phyloP scores from a whole-genome alignment of 352 stramenopile species.

The Phytophthora rubi region DNA sequence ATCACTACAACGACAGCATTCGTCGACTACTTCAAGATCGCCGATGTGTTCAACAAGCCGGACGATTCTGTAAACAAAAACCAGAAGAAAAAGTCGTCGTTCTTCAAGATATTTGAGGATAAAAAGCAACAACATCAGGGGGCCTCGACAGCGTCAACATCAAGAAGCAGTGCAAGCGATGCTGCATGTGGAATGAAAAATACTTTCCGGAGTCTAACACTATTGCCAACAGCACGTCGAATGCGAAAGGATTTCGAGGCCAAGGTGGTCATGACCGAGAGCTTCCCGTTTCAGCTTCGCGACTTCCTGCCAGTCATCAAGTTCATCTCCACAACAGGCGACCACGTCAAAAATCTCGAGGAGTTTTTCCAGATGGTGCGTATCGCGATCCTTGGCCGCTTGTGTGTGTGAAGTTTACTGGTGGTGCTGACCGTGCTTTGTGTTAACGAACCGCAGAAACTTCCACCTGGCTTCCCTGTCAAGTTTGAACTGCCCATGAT shows the following conservation, averaged over 20 bases:
- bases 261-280: slow-evolving; percentile 80
- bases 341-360: slow-evolving; percentile 81
- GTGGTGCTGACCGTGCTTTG: slow-evolving; percentile 6
- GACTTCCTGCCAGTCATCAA: slow-evolving; percentile 83
- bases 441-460: slow-evolving; percentile 49
- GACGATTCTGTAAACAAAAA: slow-evolving; percentile 23
- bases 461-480: slow-evolving; percentile 80
- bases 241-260: slow-evolving; percentile 78
- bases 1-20: slow-evolving; percentile 73
- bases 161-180: neutral
- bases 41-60: slow-evolving; percentile 1
- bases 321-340: slow-evolving; percentile 77
- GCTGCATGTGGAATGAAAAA: slow-evolving; percentile 42
- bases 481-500: slow-evolving; percentile 87
- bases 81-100: slow-evolving; percentile 42
- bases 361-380: slow-evolving; percentile 87
- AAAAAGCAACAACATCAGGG: slow-evolving; percentile 29
- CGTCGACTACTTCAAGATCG: slow-evolving; percentile 65
- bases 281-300: slow-evolving; percentile 70
- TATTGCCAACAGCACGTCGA: slow-evolving; percentile 50
- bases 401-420: neutral
- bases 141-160: neutral
- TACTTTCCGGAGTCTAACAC: slow-evolving; percentile 69
- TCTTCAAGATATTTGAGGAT: slow-evolving; percentile 61
- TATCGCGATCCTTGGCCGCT: neutral